Evolutionary conservation across 225 moss, liverwort and hornwort genomes (phyloP).

Genomic region (Anthoceros angustus): DNA sequence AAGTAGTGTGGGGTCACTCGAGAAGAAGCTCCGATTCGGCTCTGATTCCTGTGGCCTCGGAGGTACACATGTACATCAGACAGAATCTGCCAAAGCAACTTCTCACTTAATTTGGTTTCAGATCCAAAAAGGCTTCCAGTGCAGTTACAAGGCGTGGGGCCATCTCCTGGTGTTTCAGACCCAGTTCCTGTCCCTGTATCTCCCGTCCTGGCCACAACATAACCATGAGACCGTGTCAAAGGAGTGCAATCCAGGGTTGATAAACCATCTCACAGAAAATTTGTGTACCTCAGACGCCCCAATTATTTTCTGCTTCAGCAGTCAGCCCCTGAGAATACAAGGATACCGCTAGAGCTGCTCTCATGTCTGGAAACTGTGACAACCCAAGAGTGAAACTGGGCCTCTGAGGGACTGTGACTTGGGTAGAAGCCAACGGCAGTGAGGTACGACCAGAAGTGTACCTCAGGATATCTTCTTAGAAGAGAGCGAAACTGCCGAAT

Average conservation of each 20-base stretch:
- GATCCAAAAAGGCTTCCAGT: conserved; percentile 70
- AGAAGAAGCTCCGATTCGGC: no score
- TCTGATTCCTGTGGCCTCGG: no score
- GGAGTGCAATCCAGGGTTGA: no score
- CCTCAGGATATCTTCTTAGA: conserved; percentile 82
- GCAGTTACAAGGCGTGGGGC: conserved; percentile 75
- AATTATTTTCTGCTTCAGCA: conserved; percentile 91
- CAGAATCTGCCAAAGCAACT: not conserved
- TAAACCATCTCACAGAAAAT: no score
- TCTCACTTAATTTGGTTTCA: conserved; percentile 20
- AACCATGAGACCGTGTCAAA: not conserved
- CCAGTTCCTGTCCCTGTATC: conserved; percentile 77
- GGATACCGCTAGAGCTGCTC: conserved; percentile 86
- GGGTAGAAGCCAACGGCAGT: not conserved
- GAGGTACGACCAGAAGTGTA: conserved; percentile 9
- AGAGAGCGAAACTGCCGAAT: conserved; percentile 71
- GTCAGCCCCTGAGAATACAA: conserved; percentile 72
- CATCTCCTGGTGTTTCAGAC: conserved; percentile 70
- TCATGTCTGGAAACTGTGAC: conserved; percentile 73
- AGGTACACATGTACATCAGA: no score
- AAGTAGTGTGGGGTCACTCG: no score
- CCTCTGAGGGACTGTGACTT: no score
- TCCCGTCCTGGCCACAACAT: conserved; percentile 38
- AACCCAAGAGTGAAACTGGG: not conserved
- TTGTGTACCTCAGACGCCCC: conserved; percentile 87